Conservation (phyloP, 2,329 filamentous ascomycete species). For the Talaromyces albobiverticillius region DNA sequence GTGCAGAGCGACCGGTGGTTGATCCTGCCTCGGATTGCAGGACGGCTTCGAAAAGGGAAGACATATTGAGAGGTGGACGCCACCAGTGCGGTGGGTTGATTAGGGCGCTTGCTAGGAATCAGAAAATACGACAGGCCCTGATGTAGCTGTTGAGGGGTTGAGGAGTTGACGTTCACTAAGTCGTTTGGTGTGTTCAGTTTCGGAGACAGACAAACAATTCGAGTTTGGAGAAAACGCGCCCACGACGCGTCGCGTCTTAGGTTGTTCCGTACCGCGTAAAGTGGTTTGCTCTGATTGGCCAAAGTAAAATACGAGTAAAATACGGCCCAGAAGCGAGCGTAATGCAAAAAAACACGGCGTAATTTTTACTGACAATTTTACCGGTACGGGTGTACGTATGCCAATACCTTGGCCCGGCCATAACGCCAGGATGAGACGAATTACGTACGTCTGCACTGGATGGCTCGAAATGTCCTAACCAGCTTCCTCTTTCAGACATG, state of each 20-base stretch:
- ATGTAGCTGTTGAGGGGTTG: background rate
- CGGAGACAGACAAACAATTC: background rate
- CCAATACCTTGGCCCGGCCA: no score
- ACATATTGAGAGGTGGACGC: slow-evolving; percentile 34
- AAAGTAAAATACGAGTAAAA: background rate
- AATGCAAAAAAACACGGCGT: no score
- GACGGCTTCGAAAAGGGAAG: slow-evolving; percentile 40
- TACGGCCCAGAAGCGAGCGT: background rate
- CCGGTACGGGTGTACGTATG: no score
- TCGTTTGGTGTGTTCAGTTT: background rate
- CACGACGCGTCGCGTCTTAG: slow-evolving; percentile 20
- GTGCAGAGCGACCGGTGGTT: slow-evolving; percentile 28
- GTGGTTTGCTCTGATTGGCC: slow-evolving; percentile 22
- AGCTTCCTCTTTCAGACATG: slow-evolving; percentile 3
- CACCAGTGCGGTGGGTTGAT: slow-evolving; percentile 19
- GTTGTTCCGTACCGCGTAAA: slow-evolving; percentile 29
- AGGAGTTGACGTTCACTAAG: background rate
- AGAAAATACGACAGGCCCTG: background rate
- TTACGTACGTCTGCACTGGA: background rate
- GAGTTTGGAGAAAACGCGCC: slow-evolving; percentile 26
- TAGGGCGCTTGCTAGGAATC: background rate
- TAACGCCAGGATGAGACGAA: background rate
- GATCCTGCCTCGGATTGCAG: slow-evolving; percentile 42
- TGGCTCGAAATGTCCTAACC: no score
- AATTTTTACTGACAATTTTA: no score